Evolutionary conservation across 2,329 filamentous ascomycete genomes (phyloP).

Genomic region (Diaporthe sp.): DNA sequence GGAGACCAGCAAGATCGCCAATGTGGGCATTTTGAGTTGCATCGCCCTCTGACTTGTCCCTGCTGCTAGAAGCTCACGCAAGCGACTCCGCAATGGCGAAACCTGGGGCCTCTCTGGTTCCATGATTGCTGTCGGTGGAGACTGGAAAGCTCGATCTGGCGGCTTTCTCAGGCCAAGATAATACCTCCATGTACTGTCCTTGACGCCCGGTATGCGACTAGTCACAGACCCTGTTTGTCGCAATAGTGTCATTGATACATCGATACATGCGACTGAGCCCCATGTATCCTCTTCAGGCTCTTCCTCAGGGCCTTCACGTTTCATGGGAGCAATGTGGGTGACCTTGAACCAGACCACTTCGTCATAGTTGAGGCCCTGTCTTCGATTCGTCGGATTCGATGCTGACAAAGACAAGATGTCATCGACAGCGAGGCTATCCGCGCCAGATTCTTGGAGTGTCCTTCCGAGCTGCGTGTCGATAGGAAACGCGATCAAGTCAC

Average conservation of each 20-base stretch:
- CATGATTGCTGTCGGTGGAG: constrained; percentile 51
- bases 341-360: constrained; percentile 94
- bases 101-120: constrained; percentile 62
- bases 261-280: constrained; percentile 88
- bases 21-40: constrained; percentile 85
- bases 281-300: constrained; percentile 77
- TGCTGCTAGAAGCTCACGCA: constrained; percentile 87
- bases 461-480: constrained; percentile 88
- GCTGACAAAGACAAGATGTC: constrained; percentile 71
- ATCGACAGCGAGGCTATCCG: constrained; percentile 74
- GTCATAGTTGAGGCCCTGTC: constrained; percentile 53
- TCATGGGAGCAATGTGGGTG: constrained; percentile 73
- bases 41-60: constrained; percentile 90
- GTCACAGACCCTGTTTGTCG: constrained; percentile 91
- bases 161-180: constrained; percentile 83
- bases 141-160: constrained; percentile 59
- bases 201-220: constrained; percentile 80
- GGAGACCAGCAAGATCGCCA: constrained; percentile 89
- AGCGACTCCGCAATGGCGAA: constrained; percentile 72
- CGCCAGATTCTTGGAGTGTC: constrained; percentile 75
- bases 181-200: constrained; percentile 86
- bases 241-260: constrained; percentile 87
- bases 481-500: constrained; percentile 88
- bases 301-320: constrained; percentile 63
- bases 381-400: constrained; percentile 40